These are phyloP conservation scores for Barnettozyma californica DNA, from an alignment of 805 yeast species.

Conservation along the genomic window DNA sequence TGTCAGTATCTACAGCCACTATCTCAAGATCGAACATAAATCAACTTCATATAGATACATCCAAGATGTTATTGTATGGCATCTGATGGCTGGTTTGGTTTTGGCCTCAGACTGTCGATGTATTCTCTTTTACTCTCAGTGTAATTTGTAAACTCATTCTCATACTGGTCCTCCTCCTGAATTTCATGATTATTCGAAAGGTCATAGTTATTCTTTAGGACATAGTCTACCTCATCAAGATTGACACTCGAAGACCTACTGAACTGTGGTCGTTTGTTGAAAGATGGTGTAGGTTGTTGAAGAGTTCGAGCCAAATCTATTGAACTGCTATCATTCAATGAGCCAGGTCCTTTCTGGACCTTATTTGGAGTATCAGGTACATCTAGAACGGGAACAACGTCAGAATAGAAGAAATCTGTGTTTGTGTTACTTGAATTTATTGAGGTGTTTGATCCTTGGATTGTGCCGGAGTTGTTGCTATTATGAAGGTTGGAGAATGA, in stretches of 20 bases:
- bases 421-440: conserved; percentile 21
- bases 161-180: conserved; percentile 40
- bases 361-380: conserved; percentile 3
- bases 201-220: conserved; percentile 30
- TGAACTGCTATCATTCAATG: conserved; percentile 11
- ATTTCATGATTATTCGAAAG: conserved; percentile 28
- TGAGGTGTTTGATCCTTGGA: conserved; percentile 20
- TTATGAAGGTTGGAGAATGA: conserved; percentile 18
- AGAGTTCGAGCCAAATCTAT: conserved; percentile 22
- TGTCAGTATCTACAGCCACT: neutral
- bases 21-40: neutral
- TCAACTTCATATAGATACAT: neutral
- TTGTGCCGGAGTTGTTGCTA: conserved; percentile 14
- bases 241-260: conserved; percentile 13
- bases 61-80: neutral
- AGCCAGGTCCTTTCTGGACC: conserved; percentile 2
- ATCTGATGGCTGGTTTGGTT: conserved; percentile 10
- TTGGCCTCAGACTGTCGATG: conserved; percentile 36
- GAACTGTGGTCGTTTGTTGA: conserved; percentile 12
- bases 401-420: conserved; percentile 22
- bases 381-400: conserved; percentile 25
- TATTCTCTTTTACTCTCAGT: conserved; percentile 37
- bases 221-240: conserved; percentile 20
- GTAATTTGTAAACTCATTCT: conserved; percentile 42
- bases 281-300: conserved; percentile 24